Evolutionary conservation across 2,329 filamentous ascomycete species (phyloP).

Genomic region (Colletotrichum falcatum): DNA sequence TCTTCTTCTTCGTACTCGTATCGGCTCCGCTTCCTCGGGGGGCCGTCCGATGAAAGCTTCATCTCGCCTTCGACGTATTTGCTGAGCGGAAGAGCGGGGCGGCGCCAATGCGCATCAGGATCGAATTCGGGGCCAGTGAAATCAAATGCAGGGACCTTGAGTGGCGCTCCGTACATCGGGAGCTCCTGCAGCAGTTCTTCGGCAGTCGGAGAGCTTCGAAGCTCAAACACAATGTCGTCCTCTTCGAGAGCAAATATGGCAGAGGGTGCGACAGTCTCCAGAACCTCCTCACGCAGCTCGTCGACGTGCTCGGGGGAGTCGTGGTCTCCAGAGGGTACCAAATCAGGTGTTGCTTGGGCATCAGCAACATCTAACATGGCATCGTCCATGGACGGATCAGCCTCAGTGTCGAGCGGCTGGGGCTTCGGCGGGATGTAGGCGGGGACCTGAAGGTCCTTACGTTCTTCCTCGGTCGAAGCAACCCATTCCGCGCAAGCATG

Average conservation of each 20-base stretch:
- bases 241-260: slow-evolving; percentile 86
- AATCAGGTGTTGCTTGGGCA: slow-evolving; percentile 72
- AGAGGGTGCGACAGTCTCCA: slow-evolving; percentile 73
- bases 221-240: slow-evolving; percentile 83
- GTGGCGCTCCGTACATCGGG: slow-evolving; percentile 79
- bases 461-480: slow-evolving; percentile 71
- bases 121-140: slow-evolving; percentile 68
- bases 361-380: slow-evolving; percentile 50
- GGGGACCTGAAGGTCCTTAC: slow-evolving; percentile 76
- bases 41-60: slow-evolving; percentile 72
- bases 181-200: slow-evolving; percentile 84
- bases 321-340: slow-evolving; percentile 72
- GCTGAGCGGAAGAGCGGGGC: slow-evolving; percentile 83
- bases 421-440: slow-evolving; percentile 61
- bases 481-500: slow-evolving; percentile 88
- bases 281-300: slow-evolving; percentile 55
- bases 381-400: slow-evolving; percentile 51
- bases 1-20: slow-evolving; percentile 84
- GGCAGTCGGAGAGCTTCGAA: slow-evolving; percentile 79
- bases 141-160: slow-evolving; percentile 69
- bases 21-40: slow-evolving; percentile 82
- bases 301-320: slow-evolving; percentile 64
- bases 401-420: slow-evolving; percentile 47
- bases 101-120: slow-evolving; percentile 79
- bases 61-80: slow-evolving; percentile 89